Conservation (phyloP, 345 rosid genomes). For the Eutrema heterophyllum region DNA sequence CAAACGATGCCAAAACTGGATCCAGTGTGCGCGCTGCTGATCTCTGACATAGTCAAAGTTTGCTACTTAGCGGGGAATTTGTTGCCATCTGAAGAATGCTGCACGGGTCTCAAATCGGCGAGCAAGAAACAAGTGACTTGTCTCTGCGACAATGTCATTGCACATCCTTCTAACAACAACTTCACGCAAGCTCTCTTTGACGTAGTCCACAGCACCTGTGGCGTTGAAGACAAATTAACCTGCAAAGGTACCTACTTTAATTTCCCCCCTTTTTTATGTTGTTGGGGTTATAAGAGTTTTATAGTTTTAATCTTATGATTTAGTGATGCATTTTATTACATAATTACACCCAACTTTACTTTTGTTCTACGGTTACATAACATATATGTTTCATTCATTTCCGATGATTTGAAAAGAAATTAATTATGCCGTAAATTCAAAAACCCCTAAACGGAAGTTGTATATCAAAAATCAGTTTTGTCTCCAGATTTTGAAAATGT, state of each 20-base stretch:
- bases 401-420: too few relatives aligned
- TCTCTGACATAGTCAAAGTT: neutral
- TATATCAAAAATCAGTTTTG: neutral
- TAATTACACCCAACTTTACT: neutral
- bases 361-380: neutral
- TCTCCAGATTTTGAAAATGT: neutral
- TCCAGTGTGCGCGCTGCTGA: neutral
- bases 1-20: constrained; percentile 14
- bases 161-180: neutral
- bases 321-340: neutral
- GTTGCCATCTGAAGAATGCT: constrained; percentile 9
- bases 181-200: neutral
- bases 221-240: neutral
- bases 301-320: neutral
- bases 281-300: neutral
- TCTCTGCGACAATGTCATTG: constrained; percentile 16
- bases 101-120: constrained; percentile 15
- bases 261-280: neutral
- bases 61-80: neutral
- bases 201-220: neutral
- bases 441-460: neutral
- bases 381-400: neutral
- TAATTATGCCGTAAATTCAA: neutral
- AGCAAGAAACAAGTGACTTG: neutral
- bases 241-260: constrained; percentile 12